A percentile compares a stretch with the other conserved stretches of the same genome.
Conservation (phyloP, 305 asterid genomes). For the Coffea humblotiana region DNA sequence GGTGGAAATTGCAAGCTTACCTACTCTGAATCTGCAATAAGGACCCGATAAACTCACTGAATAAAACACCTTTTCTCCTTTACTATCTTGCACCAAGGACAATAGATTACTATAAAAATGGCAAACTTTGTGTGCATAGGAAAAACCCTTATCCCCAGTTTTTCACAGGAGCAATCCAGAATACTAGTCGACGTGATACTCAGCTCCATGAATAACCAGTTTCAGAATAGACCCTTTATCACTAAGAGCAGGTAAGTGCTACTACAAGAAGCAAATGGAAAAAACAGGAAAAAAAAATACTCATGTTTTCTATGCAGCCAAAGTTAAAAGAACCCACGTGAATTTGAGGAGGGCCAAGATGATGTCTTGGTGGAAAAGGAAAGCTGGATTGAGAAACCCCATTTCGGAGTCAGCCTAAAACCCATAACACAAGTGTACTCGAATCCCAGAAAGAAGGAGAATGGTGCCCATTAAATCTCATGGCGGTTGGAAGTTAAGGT, state of each 20-base stretch:
- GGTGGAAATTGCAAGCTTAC: not conserved
- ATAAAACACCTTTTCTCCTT: not conserved
- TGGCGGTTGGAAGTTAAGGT: slow-evolving; percentile 9
- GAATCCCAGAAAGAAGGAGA: slow-evolving; percentile 19
- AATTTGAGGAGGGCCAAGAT: slow-evolving; percentile 47
- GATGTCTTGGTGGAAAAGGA: slow-evolving; percentile 59
- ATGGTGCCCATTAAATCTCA: slow-evolving; percentile 28
- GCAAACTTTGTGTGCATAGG: not conserved
- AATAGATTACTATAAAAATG: no score
- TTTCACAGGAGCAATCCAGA: not conserved
- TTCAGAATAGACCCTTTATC: not conserved
- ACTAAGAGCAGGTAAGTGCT: not conserved
- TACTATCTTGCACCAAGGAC: not conserved
- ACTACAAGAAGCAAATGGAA: not conserved
- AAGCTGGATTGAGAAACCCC: slow-evolving; percentile 64
- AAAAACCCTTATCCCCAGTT: no score
- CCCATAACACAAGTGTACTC: slow-evolving; percentile 44
- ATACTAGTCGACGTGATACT: no score
- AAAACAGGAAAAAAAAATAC: no score
- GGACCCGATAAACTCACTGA: not conserved
- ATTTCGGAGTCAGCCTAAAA: slow-evolving; percentile 63
- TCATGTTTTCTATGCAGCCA: not conserved
- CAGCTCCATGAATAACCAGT: not conserved
- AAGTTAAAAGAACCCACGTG: slow-evolving; percentile 39
- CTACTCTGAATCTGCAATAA: not conserved